Evolutionary conservation across 2,329 filamentous ascomycete genomes (phyloP).

Genomic region (Diaporthe sp.): DNA sequence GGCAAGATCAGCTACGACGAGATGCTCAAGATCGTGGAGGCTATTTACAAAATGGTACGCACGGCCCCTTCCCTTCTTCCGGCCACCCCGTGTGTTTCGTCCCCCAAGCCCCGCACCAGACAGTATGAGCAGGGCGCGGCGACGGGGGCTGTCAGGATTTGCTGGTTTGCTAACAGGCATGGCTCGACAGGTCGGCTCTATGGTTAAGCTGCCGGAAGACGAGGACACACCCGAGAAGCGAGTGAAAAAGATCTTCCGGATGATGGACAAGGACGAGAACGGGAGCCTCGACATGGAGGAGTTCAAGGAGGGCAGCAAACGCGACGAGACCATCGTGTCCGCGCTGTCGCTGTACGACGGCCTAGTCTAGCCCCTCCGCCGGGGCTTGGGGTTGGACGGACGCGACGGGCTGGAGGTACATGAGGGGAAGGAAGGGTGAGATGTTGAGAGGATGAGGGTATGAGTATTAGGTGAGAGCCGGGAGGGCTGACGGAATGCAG

Average conservation of each 20-base stretch:
- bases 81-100: background rate
- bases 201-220: constrained; percentile 98
- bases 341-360: constrained; percentile 97
- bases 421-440: background rate
- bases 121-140: no score
- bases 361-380: constrained; percentile 74
- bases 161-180: background rate
- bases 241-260: constrained; percentile 97
- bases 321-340: constrained; percentile 98
- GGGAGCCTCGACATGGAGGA: constrained; percentile 96
- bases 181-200: constrained; percentile 95
- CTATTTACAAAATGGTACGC: constrained; percentile 98
- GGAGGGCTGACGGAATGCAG: constrained; percentile 9
- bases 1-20: constrained; percentile 99
- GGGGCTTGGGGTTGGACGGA: background rate
- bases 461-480: background rate
- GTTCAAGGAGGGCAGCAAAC: constrained; percentile 99
- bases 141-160: background rate
- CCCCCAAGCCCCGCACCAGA: background rate
- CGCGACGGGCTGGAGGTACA: background rate
- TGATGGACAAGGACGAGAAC: constrained; percentile 99
- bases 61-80: background rate
- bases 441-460: background rate
- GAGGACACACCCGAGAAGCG: constrained; percentile 99
- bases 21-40: constrained; percentile 98